Evolutionary conservation across 345 rosid species (phyloP).

Genomic region (Lepidium aucheri): DNA sequence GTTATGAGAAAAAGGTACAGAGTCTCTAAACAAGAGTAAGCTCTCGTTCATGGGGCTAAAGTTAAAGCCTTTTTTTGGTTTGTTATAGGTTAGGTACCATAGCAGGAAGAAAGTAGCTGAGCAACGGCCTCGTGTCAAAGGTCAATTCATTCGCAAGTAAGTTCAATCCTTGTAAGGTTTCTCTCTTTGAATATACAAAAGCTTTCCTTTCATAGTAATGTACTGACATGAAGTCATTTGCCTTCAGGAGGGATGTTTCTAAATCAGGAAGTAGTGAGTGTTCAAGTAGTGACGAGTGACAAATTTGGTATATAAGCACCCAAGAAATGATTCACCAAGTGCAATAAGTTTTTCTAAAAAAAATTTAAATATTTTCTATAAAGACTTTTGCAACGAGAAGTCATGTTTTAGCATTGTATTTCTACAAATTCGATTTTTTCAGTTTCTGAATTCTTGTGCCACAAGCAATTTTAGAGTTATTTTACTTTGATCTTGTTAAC

Average conservation of each 20-base stretch:
- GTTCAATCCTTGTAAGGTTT: not conserved
- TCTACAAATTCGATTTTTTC: not conserved
- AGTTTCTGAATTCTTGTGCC: too few relatives aligned
- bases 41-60: not conserved
- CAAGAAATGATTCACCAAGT: not conserved
- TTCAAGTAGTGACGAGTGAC: constrained; percentile 25
- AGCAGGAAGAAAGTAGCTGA: constrained; percentile 62
- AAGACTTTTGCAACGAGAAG: not conserved
- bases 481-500: too few relatives aligned
- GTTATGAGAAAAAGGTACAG: constrained; percentile 77
- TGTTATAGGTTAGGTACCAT: constrained; percentile 53
- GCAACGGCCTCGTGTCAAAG: constrained; percentile 52
- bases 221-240: not conserved
- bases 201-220: not conserved
- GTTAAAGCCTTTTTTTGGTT: not conserved
- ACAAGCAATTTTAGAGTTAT: too few relatives aligned
- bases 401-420: not conserved
- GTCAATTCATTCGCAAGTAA: constrained; percentile 54
- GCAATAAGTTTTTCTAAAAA: not conserved
- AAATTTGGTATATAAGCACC: not conserved
- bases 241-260: constrained; percentile 28
- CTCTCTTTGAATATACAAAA: not conserved
- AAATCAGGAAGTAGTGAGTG: constrained; percentile 27
- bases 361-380: not conserved
- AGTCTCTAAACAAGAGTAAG: constrained; percentile 8